Base-by-base conservation (phyloP, 768 basidiomycete species). In the Amyloporia xantha region DNA sequence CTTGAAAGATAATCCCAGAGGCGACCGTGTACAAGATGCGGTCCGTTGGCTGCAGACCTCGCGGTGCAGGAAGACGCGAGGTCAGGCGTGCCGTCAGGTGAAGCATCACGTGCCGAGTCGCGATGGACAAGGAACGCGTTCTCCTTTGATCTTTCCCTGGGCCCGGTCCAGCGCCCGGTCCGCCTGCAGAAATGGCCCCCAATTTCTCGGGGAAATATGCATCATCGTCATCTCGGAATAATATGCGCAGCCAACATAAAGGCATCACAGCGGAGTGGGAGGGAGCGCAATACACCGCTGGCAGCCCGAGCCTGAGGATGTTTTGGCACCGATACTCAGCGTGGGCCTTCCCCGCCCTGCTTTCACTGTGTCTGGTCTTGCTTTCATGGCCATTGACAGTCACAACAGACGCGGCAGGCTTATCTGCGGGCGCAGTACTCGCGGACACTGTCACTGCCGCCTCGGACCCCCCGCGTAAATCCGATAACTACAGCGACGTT, bases 401-500 rank as follows among this genome's bases (percentile, higher is more conserved):
- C 4, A 17, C n/a, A 21, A 47, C 46, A 0, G 2, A 23, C 15
- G 54, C 53, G 13, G 28, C 28, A 13, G 15, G 15, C 10, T 21
- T 25, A 33, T 23, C 19, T 13, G 25, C 28, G 4, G 30, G 17
- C 5, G 9, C 19, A 12, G 36, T 26, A 12, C 30, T 11, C 44
- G 20, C 7, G 17, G 23, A 21, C 2, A 35, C 5, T 30, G 5
- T 41, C 17, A 36, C 17, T 5, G 30, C 41, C 4, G 33, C 38
- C 15, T 41, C 54, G 5, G 60, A 64, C 10, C 61, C 62, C 0
- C 62, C 62, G 0, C 56, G 60, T 17, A 42, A 60, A 38, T 58
- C 58, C 19, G 59, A 61, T 30, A 55, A 55, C 41, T 53, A 65
- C 25, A 72, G 71, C 12, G 60, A 64, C 10, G 66, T 68, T 23